A percentile compares a stretch with the other conserved stretches of the same genome.
phyloP scores from a whole-genome alignment of 2,329 filamentous ascomycete genomes.

The Fusarium sp. region DNA sequence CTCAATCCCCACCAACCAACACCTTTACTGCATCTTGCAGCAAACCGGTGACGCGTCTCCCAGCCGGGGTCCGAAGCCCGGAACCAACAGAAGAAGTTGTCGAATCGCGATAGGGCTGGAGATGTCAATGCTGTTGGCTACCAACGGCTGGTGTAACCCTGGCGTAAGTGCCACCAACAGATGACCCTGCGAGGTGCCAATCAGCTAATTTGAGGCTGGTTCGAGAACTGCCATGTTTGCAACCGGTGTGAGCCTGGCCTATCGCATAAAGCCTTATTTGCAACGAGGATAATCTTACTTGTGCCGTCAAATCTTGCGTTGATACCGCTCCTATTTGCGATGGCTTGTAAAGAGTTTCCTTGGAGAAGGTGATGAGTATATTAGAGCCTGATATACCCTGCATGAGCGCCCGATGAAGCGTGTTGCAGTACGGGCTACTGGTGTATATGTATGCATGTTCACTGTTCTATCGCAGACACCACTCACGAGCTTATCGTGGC shows the following conservation, averaged over 20 bases:
- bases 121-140: not conserved
- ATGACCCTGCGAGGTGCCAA: not conserved
- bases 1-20: no score
- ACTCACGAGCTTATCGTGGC: not conserved
- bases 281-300: not conserved
- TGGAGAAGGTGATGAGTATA: not conserved
- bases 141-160: not conserved
- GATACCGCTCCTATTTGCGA: no score
- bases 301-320: no score
- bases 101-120: not conserved
- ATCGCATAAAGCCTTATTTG: not conserved
- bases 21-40: not conserved
- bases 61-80: not conserved
- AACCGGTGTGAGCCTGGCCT: not conserved
- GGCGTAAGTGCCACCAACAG: not conserved
- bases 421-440: accelerated
- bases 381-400: not conserved
- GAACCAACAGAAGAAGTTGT: not conserved
- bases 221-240: not conserved
- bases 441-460: accelerated
- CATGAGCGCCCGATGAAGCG: not conserved
- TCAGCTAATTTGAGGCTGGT: not conserved
- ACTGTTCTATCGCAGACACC: not conserved
- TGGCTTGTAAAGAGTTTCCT: no score
- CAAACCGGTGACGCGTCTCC: not conserved